A percentile compares a stretch with the other conserved stretches of the same genome.
These are phyloP conservation scores for Fusarium beomiforme DNA, from an alignment of 2,329 filamentous ascomycete genomes.

Conservation along the genomic window DNA sequence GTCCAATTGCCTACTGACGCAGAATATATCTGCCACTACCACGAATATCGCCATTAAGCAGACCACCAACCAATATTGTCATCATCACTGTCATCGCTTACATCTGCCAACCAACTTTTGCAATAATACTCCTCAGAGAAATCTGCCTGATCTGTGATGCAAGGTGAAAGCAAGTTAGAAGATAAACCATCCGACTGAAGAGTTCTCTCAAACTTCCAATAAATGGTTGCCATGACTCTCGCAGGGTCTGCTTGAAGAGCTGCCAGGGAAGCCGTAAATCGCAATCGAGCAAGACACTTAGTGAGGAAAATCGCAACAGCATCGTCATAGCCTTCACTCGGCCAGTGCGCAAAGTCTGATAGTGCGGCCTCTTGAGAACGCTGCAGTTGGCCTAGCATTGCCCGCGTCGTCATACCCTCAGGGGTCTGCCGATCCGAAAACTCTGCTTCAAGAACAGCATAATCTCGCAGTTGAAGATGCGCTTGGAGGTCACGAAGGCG, in stretches of 20 bases:
- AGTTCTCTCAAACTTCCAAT: background rate
- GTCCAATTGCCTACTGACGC: background rate
- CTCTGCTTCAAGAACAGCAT: background rate
- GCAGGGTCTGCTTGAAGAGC: background rate
- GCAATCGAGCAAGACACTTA: background rate
- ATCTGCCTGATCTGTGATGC: background rate
- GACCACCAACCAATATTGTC: background rate
- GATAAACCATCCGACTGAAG: background rate
- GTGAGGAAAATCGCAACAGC: background rate
- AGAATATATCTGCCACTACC: background rate
- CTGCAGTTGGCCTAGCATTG: background rate
- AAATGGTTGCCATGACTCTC: background rate
- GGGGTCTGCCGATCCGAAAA: background rate
- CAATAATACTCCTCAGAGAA: fast-evolving
- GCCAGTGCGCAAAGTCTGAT: background rate
- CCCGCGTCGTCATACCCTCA: background rate
- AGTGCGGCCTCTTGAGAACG: background rate
- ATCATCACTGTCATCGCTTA: background rate
- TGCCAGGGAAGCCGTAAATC: background rate
- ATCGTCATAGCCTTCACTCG: background rate
- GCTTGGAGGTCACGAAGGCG: background rate
- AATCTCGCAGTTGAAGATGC: background rate
- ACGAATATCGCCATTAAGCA: background rate
- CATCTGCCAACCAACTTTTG: background rate
- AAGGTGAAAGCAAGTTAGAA: background rate